Evolutionary conservation across 2,329 filamentous ascomycete species (phyloP), one percentile per base, ranked within the genome.

Genomic region (Neofusicoccum parvum): DNA sequence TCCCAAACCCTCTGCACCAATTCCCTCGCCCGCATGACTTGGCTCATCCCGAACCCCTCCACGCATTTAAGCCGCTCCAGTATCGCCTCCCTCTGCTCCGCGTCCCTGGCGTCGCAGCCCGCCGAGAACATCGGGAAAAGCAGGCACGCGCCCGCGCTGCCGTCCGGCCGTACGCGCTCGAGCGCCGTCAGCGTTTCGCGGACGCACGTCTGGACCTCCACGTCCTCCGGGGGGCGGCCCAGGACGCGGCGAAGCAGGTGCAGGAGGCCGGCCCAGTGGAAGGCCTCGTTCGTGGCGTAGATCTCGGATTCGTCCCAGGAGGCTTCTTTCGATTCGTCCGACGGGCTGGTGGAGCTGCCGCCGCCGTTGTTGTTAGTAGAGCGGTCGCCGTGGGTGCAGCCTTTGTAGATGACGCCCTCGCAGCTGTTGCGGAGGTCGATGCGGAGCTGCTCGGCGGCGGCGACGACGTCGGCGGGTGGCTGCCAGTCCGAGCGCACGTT

Each of bases 121-220:
- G 92, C 92, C 1, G 90, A 91, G 76, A 95, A 95, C 79, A 95
- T 88, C 0, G 92, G 92, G 69, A 95, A 94, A 45, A 95, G 76
- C 17, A 92, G 79, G 71, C 90, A 92, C 9, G 87, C 88, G 76
- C 94, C 92, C 0, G 91, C 90, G 15, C 87, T 88, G 36, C 88
- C 88, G 5, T 90, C 89, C 12, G 83, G 79, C 12, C 87, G 80
- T 56, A 95, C 86, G 43, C 84, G 85, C 23, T 81, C 81, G 67
- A 94, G 79, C 37, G 87, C 85, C 1, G 80, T 79, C 34, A 92
- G 80, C 51, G 94, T 90, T 67, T 86, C 83, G 43, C 81, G 76
- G 5, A 94, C 87, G 0, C 87, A 86, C 11, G 80, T 78, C 69
- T 88, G 87, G 0, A 95, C 89, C 23, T 87, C 83, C 0, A 79